Conservation (phyloP, 2,329 filamentous ascomycete species). For the Cladophialophora exuberans region DNA sequence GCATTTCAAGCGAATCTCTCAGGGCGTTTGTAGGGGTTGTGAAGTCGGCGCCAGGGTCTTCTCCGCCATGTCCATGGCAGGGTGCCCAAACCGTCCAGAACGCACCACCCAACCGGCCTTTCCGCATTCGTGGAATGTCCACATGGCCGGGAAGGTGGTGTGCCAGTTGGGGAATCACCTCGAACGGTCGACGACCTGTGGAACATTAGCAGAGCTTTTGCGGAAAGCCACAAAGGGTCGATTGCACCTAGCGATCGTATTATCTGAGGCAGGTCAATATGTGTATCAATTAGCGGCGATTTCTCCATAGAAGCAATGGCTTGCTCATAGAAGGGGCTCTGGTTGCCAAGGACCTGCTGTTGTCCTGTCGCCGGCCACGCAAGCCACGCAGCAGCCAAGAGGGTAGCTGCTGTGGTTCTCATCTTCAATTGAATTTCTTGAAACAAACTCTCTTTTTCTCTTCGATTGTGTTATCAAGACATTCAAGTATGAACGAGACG, state of each 20-base stretch:
- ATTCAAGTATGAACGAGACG: too few relatives aligned
- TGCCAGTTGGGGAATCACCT: conserved; percentile 44
- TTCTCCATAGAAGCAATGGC: background rate
- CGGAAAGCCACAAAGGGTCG: background rate
- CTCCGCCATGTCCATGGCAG: conserved; percentile 70
- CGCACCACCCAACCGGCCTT: conserved; percentile 75
- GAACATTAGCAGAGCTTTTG: too few relatives aligned
- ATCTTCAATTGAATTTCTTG: too few relatives aligned
- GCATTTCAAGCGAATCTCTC: conserved; percentile 23
- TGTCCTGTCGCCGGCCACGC: too few relatives aligned
- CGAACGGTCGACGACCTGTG: conserved; percentile 20
- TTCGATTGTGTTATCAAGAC: too few relatives aligned
- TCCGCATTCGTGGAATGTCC: conserved; percentile 73
- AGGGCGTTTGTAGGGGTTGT: background rate
- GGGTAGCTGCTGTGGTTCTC: too few relatives aligned
- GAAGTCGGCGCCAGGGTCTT: conserved; percentile 13
- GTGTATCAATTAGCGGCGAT: background rate
- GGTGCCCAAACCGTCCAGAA: conserved; percentile 88
- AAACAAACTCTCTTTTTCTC: too few relatives aligned
- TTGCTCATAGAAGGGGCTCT: background rate
- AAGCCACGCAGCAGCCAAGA: too few relatives aligned
- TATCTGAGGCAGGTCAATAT: background rate
- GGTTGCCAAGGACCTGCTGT: too few relatives aligned
- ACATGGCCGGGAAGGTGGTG: conserved; percentile 71
- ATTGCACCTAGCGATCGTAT: background rate